Evolutionary conservation across 2,329 filamentous ascomycete genomes (phyloP).

Genomic region (Dactylellina parvicollis): DNA sequence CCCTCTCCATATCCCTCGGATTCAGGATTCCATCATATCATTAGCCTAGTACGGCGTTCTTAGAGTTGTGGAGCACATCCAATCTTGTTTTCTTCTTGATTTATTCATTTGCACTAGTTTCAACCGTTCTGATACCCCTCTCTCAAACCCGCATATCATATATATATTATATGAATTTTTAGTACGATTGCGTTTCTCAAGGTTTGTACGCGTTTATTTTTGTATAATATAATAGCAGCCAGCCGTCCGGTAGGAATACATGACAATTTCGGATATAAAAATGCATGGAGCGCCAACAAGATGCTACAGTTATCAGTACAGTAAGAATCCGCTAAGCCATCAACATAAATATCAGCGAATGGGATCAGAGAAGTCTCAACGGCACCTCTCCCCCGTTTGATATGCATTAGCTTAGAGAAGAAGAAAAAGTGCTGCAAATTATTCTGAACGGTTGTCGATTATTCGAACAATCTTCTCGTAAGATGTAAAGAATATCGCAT

Average conservation of each 20-base stretch:
- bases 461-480: constrained; percentile 79
- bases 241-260: no score
- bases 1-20: not conserved
- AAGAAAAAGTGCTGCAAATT: not conserved
- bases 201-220: no score
- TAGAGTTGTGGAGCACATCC: not conserved
- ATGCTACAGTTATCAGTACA: constrained; percentile 8
- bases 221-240: no score
- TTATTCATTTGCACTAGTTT: constrained; percentile 1
- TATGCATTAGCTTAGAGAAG: not conserved
- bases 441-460: constrained; percentile 53
- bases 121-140: constrained; percentile 1
- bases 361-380: not conserved
- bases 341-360: not conserved
- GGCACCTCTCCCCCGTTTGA: not conserved
- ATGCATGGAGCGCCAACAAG: constrained; percentile 27
- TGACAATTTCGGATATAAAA: no score
- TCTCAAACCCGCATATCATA: not conserved
- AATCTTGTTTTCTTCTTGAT: constrained; percentile 1
- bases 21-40: not conserved
- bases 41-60: not conserved
- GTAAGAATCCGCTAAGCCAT: constrained; percentile 2
- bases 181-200: not conserved
- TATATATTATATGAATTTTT: not conserved
- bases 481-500: constrained; percentile 88